Evolutionary conservation across 306 rosid genomes (phyloP).

Genomic region (Cajanus cajan): DNA sequence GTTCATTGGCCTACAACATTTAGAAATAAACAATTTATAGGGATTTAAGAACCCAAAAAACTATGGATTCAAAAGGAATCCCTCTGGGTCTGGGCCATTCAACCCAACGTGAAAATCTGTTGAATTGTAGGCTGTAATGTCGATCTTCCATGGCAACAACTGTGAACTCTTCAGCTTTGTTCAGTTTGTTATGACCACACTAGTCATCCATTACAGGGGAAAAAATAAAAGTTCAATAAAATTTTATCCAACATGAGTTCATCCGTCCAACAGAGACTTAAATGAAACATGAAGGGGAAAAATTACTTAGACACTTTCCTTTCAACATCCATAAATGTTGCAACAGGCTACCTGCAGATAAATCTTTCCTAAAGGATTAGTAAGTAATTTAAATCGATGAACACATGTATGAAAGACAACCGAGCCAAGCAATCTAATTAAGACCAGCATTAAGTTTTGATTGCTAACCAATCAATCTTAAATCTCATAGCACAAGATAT

Average conservation of each 20-base stretch:
- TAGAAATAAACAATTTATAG: conserved; percentile 30
- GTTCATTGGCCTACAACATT: conserved; percentile 28
- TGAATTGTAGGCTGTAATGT: conserved; percentile 42
- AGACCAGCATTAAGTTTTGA: not conserved
- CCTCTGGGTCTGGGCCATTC: conserved; percentile 36
- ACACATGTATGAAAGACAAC: conserved; percentile 10
- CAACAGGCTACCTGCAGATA: conserved; percentile 58
- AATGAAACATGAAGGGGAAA: conserved; percentile 36
- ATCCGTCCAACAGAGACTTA: conserved; percentile 41
- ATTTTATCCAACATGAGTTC: conserved; percentile 45
- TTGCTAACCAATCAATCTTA: not conserved
- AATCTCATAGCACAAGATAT: conserved; percentile 4
- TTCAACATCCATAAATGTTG: conserved; percentile 49
- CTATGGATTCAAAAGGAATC: conserved; percentile 37
- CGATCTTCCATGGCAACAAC: conserved; percentile 40
- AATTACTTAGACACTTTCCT: conserved; percentile 37
- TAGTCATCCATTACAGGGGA: conserved; percentile 33
- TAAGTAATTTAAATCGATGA: conserved; percentile 7
- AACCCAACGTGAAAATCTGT: conserved; percentile 51
- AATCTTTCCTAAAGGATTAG: conserved; percentile 18
- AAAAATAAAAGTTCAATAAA: conserved; percentile 33
- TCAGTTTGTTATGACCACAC: conserved; percentile 33
- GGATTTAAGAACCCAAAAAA: conserved; percentile 39
- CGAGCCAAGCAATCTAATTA: conserved; percentile 2
- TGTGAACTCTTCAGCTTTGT: conserved; percentile 34